Evolutionary conservation across 768 basidiomycete species (phyloP).

Genomic region (Lactifluus subvellereus): DNA sequence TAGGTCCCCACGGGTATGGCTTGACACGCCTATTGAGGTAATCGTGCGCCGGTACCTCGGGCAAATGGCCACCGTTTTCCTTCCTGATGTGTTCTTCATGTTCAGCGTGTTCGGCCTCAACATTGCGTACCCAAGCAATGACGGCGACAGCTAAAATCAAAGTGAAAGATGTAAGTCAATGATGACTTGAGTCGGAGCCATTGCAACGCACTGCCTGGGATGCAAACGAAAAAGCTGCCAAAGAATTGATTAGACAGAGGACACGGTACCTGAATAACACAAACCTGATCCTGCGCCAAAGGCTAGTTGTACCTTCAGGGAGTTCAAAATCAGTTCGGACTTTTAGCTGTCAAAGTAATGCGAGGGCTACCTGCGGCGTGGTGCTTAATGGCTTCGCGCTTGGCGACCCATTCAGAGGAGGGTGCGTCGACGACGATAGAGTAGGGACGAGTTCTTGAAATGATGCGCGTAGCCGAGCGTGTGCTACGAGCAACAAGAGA

Average conservation of each 20-base stretch:
- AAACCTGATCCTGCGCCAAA: slow-evolving; percentile 87
- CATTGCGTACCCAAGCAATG: slow-evolving; percentile 44
- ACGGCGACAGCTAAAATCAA: slow-evolving; percentile 26
- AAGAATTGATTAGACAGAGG: slow-evolving; percentile 17
- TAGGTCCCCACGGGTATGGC: slow-evolving; percentile 82
- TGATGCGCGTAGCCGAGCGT: slow-evolving; percentile 44
- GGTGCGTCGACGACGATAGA: slow-evolving; percentile 38
- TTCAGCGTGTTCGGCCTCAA: slow-evolving; percentile 58
- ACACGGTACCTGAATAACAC: slow-evolving; percentile 22
- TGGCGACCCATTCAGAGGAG: slow-evolving; percentile 41
- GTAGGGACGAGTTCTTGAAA: slow-evolving; percentile 31
- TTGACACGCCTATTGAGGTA: slow-evolving; percentile 72
- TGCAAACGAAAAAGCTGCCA: slow-evolving; percentile 63
- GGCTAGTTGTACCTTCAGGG: slow-evolving; percentile 57
- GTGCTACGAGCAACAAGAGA: slow-evolving; percentile 41
- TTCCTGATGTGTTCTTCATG: slow-evolving; percentile 66
- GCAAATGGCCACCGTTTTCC: slow-evolving; percentile 68
- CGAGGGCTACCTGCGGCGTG: slow-evolving; percentile 56
- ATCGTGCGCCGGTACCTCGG: slow-evolving; percentile 64
- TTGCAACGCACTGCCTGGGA: slow-evolving; percentile 60
- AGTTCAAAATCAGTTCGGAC: slow-evolving; percentile 20
- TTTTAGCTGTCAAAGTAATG: neutral
- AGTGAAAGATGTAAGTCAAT: neutral
- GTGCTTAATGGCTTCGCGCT: slow-evolving; percentile 52
- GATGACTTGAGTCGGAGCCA: neutral